phyloP scores from a whole-genome alignment of 1,284 basidiomycete species.

The Heliocybe sulcata region DNA sequence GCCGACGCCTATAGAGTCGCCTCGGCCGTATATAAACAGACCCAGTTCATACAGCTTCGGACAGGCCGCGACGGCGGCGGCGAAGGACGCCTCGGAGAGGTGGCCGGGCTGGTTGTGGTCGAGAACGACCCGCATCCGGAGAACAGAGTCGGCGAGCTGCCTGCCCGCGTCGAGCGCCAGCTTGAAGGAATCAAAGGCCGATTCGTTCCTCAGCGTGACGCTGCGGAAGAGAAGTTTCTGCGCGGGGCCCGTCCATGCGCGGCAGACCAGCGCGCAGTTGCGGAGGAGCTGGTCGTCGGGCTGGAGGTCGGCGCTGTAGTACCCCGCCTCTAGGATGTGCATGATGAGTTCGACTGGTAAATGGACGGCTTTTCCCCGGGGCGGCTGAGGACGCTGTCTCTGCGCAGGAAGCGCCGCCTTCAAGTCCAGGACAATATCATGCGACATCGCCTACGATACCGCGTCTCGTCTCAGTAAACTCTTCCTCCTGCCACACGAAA shows the following conservation, averaged over 20 bases:
- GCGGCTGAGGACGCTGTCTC: background rate
- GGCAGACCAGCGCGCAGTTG: slow-evolving; percentile 54
- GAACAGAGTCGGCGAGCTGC: slow-evolving; percentile 32
- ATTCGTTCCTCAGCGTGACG: slow-evolving; percentile 44
- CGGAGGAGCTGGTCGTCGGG: slow-evolving; percentile 35
- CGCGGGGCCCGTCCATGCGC: slow-evolving; percentile 50
- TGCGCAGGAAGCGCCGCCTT: slow-evolving; percentile 11
- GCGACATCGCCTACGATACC: slow-evolving; percentile 4
- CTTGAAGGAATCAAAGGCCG: slow-evolving; percentile 46
- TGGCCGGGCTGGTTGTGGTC: slow-evolving; percentile 61
- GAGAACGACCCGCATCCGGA: slow-evolving; percentile 43
- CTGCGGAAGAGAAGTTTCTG: slow-evolving; percentile 58
- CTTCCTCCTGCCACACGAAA: no score
- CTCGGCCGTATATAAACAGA: slow-evolving; percentile 52
- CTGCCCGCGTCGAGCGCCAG: slow-evolving; percentile 39
- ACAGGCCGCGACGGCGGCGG: slow-evolving; percentile 46
- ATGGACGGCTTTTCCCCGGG: slow-evolving; percentile 2
- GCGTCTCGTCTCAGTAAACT: no score
- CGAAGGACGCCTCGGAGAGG: slow-evolving; percentile 48
- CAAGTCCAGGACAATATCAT: slow-evolving; percentile 30
- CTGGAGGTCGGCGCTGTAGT: slow-evolving; percentile 28
- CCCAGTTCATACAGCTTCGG: slow-evolving; percentile 49
- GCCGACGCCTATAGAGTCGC: slow-evolving; percentile 29
- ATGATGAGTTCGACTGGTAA: slow-evolving; percentile 59
- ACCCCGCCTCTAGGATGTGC: slow-evolving; percentile 51